Conservation (phyloP, 2,329 filamentous ascomycete genomes). For the Sclerotinia trifoliorum region DNA sequence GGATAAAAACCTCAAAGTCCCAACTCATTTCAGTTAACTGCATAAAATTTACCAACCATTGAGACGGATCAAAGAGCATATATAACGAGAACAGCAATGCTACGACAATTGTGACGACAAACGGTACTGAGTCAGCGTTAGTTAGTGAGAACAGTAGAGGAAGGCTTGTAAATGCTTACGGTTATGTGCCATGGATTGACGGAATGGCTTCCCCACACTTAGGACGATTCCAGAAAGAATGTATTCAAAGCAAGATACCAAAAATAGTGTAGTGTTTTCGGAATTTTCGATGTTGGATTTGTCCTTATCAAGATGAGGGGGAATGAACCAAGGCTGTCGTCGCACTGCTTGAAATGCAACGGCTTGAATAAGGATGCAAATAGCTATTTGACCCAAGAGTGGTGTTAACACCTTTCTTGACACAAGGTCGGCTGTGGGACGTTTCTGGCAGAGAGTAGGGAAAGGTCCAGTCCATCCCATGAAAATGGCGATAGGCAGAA, state of each 20-base stretch:
- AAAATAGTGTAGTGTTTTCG: slow-evolving; percentile 87
- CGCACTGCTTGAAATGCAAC: slow-evolving; percentile 72
- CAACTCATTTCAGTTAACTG: slow-evolving; percentile 75
- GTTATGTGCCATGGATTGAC: slow-evolving; percentile 76
- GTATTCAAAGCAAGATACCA: slow-evolving; percentile 92
- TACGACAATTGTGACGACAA: slow-evolving; percentile 71
- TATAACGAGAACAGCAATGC: slow-evolving; percentile 69
- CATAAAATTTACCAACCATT: slow-evolving; percentile 73
- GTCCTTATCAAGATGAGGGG: slow-evolving; percentile 72
- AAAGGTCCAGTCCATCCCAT: slow-evolving; percentile 97
- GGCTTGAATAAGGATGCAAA: slow-evolving; percentile 77
- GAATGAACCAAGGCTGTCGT: slow-evolving; percentile 80
- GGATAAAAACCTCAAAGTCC: slow-evolving; percentile 70
- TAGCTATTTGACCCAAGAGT: slow-evolving; percentile 79
- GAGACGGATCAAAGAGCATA: slow-evolving; percentile 74
- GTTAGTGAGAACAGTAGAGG: slow-evolving; percentile 1
- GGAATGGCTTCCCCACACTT: slow-evolving; percentile 87
- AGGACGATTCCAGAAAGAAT: slow-evolving; percentile 86
- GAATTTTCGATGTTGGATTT: slow-evolving; percentile 88
- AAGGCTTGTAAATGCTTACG: slow-evolving; percentile 51
- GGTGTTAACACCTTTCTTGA: slow-evolving; percentile 89
- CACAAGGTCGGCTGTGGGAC: slow-evolving; percentile 88
- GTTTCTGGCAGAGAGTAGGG: slow-evolving; percentile 72
- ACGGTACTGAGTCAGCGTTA: slow-evolving; percentile 61
- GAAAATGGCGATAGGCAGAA: slow-evolving; percentile 94